Conservation (phyloP, 2,329 filamentous ascomycete species). For the Talaromyces albobiverticillius region DNA sequence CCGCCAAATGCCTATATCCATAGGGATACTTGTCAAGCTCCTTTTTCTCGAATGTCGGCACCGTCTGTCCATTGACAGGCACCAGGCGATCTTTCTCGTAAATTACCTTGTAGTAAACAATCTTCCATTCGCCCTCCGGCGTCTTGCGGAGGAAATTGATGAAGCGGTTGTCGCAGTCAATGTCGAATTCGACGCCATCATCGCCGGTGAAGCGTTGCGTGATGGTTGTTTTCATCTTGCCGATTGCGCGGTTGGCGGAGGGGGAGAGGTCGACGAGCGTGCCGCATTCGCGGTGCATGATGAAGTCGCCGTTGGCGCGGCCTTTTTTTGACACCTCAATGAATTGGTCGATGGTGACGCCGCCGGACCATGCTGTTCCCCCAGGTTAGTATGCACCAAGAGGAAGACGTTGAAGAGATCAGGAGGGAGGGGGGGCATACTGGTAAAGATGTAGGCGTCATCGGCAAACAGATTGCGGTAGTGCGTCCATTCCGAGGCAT, state of each 20-base stretch:
- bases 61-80: conserved; percentile 41
- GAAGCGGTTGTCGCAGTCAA: conserved; percentile 44
- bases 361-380: conserved; percentile 47
- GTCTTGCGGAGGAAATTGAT: conserved; percentile 47
- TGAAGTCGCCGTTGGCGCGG: conserved; percentile 49
- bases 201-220: conserved; percentile 37
- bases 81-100: conserved; percentile 41
- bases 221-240: conserved; percentile 56
- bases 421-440: conserved; percentile 39
- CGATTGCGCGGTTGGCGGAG: conserved; percentile 42
- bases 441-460: conserved; percentile 51
- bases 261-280: conserved; percentile 46
- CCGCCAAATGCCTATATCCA: conserved; percentile 49
- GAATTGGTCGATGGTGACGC: conserved; percentile 43
- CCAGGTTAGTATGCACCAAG: no score
- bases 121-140: conserved; percentile 20
- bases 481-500: conserved; percentile 54
- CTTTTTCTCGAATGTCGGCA: conserved; percentile 37
- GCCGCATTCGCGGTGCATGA: conserved; percentile 54
- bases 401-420: no score
- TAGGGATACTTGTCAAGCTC: conserved; percentile 41
- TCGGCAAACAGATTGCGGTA: conserved; percentile 49
- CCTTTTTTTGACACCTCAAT: conserved; percentile 48
- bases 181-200: neutral
- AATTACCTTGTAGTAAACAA: conserved; percentile 1